Base-by-base conservation (phyloP, 2,329 filamentous ascomycete species). In the Aspergillus niger region DNA sequence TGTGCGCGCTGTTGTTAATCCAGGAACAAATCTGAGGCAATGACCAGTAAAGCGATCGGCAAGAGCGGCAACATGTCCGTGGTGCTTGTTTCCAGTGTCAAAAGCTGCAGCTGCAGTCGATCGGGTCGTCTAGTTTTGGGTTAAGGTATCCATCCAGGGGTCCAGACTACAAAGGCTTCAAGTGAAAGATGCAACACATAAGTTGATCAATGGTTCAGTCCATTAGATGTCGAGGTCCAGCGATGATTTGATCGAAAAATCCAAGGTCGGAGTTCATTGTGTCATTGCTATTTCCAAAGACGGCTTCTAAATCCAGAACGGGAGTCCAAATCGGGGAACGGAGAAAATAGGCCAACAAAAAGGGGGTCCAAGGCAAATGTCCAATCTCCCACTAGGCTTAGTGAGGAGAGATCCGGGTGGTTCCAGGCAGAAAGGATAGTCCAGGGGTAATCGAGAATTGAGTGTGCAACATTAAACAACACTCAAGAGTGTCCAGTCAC, bases 391-490 rank as follows among this genome's bases (percentile, higher is more conserved):
- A 65, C 65, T 70, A 72, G 72, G 71, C 36, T 69, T 72, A 67
- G 59, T 67, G 59, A 30, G 63, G 61, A 63, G 63, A 62, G 61
- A 52, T 63, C 63, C 66, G 69, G 36, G 30, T 36, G 59, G 56
- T 15, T 61, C 43, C 53, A 47, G 43, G 60, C 39, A 58, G 56
- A 55, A 41, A 53, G 56, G 55, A 58, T 30, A 63, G 20, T 62
- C 63, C 63, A 60, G 58, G 52, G 60, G 64, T 39, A 66, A 49
- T 69, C 61, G 59, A 63, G 5, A 60, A 36, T 53, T 49, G 59
- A 64, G 72, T 69, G 71, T 75, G 74, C 72, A 73, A 68, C 73
- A 77, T 77, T 72, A 77, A 74, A 70, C 72, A 75, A 65, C 75
- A 76, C 71, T 76, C 70, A 68, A 36, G 62, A 70, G 70, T 73